Base-by-base conservation (phyloP, 345 rosid species). In the Sisymbrium altissimum region DNA sequence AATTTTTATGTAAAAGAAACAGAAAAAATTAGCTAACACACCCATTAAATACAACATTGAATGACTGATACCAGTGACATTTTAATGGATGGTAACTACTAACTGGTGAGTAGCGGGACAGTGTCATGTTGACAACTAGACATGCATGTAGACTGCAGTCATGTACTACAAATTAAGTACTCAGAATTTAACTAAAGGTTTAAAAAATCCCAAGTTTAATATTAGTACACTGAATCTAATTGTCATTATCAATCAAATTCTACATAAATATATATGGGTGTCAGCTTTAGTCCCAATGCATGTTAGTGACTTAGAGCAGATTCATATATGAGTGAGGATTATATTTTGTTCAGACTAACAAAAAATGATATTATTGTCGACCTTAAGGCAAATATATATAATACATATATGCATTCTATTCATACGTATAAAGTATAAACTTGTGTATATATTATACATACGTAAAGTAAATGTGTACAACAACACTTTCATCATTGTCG, bases 21-120 rank as follows among this genome's bases (percentile, higher is more conserved):
- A 9, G 10, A n/a, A 36, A 14, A 13, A 1, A 23, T 29, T 30
- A 33, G 45, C 50, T 38, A 52, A 17, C 46, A 50, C 39, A 61
- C 9, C 4, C 7, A 68, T n/a, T 61, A 15, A 68, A 23, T 52
- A 23, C 11, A 15, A 13, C 64, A 75, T 61, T 75, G 23, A 68
- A 61, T 75, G 63, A 29, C 9, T 56, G 41, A 65, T n/a, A n/a
- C 69, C 64, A 56, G 18, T 33, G 11, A 50, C 45, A 57, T 19
- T 19, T 52, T 9, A 36, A 52, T 40, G 36, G 62, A 39, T 57
- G 18, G 63, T 68, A 68, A 41, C 71, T 32, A 41, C 9, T 17
- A 38, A 49, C 9, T 30, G 12, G 35, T 29, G 12, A 12, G 59
- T 38, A 25, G 12, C 5, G 41, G 29, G 60, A 71, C 50, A 60